phyloP scores from a whole-genome alignment of 129 eudicot species.

The Mikania micrantha region DNA sequence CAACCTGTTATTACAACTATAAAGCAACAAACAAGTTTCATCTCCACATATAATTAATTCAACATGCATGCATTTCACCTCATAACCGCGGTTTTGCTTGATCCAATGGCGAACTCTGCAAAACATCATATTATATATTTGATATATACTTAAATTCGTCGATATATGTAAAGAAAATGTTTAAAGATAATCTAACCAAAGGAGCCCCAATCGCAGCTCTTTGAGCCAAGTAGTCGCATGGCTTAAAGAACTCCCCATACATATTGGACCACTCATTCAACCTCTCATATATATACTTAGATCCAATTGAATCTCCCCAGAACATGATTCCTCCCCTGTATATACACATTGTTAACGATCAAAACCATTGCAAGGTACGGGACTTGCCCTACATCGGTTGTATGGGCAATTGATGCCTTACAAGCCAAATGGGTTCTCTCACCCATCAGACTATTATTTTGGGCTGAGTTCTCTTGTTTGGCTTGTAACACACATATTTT shows the following conservation, averaged over 20 bases:
- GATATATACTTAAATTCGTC: too few species aligned
- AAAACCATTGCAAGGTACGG: too few species aligned
- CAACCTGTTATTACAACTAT: not conserved
- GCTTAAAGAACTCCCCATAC: slow-evolving; percentile 82
- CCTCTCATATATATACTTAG: slow-evolving; percentile 63
- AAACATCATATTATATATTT: not conserved
- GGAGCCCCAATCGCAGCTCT: slow-evolving; percentile 76
- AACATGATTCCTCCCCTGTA: slow-evolving; percentile 87
- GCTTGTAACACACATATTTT: too few species aligned
- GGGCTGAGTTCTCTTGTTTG: too few species aligned
- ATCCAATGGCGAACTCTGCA: slow-evolving; percentile 48
- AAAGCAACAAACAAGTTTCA: not conserved
- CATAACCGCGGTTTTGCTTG: slow-evolving; percentile 51
- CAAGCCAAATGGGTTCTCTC: too few species aligned
- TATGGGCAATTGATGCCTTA: too few species aligned
- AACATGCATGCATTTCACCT: slow-evolving; percentile 7
- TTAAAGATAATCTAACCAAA: slow-evolving; percentile 46
- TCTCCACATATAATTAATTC: not conserved
- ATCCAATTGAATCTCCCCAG: slow-evolving; percentile 89
- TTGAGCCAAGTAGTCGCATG: slow-evolving; percentile 70
- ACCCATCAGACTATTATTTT: too few species aligned
- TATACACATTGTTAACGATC: not conserved
- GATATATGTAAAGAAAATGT: not conserved
- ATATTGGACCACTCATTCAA: slow-evolving; percentile 65
- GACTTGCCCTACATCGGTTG: too few species aligned